Base-by-base conservation (phyloP, 2,329 filamentous ascomycete genomes). In the Scedosporium boydii region DNA sequence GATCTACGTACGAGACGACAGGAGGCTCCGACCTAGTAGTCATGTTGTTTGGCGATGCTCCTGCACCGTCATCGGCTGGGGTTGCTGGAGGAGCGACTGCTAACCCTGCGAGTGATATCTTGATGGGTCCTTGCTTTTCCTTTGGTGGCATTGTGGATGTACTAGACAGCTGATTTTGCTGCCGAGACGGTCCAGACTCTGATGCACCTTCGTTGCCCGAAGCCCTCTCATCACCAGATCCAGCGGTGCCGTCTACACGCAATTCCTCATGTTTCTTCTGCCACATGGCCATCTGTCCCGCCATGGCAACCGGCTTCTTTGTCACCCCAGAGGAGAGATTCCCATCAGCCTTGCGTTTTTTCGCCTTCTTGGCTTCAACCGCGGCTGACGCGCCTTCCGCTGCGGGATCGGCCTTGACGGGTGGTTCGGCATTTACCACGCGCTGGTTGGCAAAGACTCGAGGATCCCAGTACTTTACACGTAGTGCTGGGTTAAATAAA, bases 401-500 rank as follows among this genome's bases (percentile, higher is more conserved):
- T 74, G 46, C 38, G 6, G 59, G 10, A 7, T 41, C 48, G 6
- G 18, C 10, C 21, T 55, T 56, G 21, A 12, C 21, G 0, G 79
- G 75, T 14, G 81, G 77, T 18, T 80, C 77, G 3, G 77, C 71
- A n/a, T 84, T 82, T 3, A 90, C 78, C 1, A 83, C 74, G 44
- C 85, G 76, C 67, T 89, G 84, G 55, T 81, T 89, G 1, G 86
- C 87, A 68, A 90, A 93, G 1, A 86, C 87, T 26, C 86, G 83
- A 60, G 86, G 81, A 68, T 93, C 89, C 82, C 90, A 91, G 72
- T 93, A 93, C 69, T 86, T 86, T 51, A 93, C 80, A 64, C 85
- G 85, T 63, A 90, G 74, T 0, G 81, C 77, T 1, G 86, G 80
- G 67, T 92, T 92, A 66, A 84, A 85, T 1, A 90, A 78, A 1